These are phyloP conservation scores for Cenchrus americanus DNA, from an alignment of 176 grass and related monocot species.

Conservation along the genomic window DNA sequence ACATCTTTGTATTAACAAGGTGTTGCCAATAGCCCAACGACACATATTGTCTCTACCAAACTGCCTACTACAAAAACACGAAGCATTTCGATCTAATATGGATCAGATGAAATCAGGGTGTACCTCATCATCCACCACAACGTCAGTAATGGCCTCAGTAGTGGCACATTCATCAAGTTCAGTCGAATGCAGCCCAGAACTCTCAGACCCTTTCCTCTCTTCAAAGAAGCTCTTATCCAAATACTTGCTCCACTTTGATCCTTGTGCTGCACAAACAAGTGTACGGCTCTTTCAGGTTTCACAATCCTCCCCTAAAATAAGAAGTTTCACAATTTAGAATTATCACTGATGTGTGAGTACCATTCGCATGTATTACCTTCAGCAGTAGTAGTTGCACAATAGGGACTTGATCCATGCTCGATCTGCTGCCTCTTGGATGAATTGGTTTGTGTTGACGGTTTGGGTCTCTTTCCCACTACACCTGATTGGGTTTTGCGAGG, in stretches of 20 bases:
- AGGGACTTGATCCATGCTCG: conserved; percentile 38
- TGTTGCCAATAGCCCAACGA: too few relatives aligned
- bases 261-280: conserved; percentile 40
- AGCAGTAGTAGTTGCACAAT: conserved; percentile 30
- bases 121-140: conserved; percentile 70
- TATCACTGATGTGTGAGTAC: conserved; percentile 12
- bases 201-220: conserved; percentile 21
- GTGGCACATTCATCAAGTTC: conserved; percentile 26
- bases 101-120: conserved; percentile 74
- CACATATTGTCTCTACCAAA: conserved; percentile 29
- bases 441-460: conserved; percentile 22
- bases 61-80: conserved; percentile 16
- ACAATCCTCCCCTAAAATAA: neutral
- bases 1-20: neutral
- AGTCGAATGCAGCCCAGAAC: conserved; percentile 19
- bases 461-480: conserved; percentile 34
- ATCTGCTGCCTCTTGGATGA: conserved; percentile 51
- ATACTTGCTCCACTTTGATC: conserved; percentile 63
- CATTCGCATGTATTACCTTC: conserved; percentile 45
- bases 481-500: conserved; percentile 29
- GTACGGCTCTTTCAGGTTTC: neutral
- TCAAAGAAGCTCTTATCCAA: conserved; percentile 48
- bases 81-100: conserved; percentile 5
- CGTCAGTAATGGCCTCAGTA: conserved; percentile 39
- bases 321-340: neutral